Evolutionary conservation across 179 eudicot species (phyloP).

Genomic region (Drosera spatulata): DNA sequence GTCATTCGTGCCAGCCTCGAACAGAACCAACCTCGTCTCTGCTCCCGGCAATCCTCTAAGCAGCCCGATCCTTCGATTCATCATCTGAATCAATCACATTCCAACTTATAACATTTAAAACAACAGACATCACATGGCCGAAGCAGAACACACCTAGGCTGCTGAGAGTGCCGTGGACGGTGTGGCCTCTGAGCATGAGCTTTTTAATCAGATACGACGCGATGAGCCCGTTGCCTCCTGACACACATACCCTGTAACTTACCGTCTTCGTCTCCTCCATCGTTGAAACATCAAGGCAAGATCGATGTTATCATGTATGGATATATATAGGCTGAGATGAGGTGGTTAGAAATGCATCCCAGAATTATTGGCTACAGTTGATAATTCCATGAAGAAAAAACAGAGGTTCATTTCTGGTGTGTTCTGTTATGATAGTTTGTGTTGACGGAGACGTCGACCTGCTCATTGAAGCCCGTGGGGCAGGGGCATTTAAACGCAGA

Average conservation of each 20-base stretch:
- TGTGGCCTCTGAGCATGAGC: conserved; percentile 32
- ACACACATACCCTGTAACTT: conserved; percentile 29
- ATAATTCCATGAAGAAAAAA: too few species aligned
- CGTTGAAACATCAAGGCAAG: too few species aligned
- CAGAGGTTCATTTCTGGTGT: too few species aligned
- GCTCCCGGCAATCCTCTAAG: conserved; percentile 28
- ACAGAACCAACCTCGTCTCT: conserved; percentile 29
- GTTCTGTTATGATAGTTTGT: too few species aligned
- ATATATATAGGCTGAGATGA: too few species aligned
- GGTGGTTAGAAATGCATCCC: too few species aligned
- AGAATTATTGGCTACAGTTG: too few species aligned
- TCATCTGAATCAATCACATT: conserved; percentile 18
- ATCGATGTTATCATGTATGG: too few species aligned
- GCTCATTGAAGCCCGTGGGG: too few species aligned
- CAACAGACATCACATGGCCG: not conserved
- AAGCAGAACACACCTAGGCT: conserved; percentile 14
- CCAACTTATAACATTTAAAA: not conserved
- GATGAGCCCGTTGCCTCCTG: conserved; percentile 39
- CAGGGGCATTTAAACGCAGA: too few species aligned
- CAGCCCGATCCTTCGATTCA: conserved; percentile 26
- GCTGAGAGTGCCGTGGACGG: conserved; percentile 45
- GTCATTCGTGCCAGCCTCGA: conserved; percentile 45
- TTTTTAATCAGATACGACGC: conserved; percentile 37
- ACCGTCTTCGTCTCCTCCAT: not conserved
- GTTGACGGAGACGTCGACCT: too few species aligned